Conservation (phyloP, 805 yeast species). For the Metschnikowia continentalis region DNA sequence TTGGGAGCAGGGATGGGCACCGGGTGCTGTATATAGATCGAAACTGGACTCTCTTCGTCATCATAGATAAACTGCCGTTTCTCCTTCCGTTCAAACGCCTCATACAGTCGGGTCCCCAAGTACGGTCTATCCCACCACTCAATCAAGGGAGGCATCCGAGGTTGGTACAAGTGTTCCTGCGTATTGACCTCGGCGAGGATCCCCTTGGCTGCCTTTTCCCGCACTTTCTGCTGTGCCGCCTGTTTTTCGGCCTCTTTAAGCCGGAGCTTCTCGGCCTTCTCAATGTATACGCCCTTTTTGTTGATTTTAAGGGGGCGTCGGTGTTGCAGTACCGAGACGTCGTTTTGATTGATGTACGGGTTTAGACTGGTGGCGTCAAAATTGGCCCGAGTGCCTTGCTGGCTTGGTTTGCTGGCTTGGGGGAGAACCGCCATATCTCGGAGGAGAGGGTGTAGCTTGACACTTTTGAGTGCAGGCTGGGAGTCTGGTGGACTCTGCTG, state of each 20-base stretch:
- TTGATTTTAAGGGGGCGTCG: slow-evolving; percentile 47
- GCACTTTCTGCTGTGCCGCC: slow-evolving; percentile 24
- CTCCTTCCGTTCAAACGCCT: slow-evolving; percentile 24
- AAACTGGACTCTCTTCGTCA: slow-evolving; percentile 47
- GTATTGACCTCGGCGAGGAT: slow-evolving; percentile 46
- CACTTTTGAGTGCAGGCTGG: background rate
- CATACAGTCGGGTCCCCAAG: slow-evolving; percentile 37
- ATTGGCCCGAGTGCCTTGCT: slow-evolving; percentile 22
- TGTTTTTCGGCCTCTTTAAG: slow-evolving; percentile 21
- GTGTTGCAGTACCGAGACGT: slow-evolving; percentile 7
- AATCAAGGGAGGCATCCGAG: slow-evolving; percentile 51
- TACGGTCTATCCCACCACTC: slow-evolving; percentile 91
- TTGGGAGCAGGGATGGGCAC: slow-evolving; percentile 53
- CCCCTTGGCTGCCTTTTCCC: slow-evolving; percentile 36
- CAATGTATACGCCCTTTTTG: slow-evolving; percentile 60
- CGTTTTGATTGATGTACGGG: slow-evolving; percentile 34
- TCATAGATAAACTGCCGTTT: slow-evolving; percentile 26
- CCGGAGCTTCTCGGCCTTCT: slow-evolving; percentile 49
- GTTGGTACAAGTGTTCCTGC: slow-evolving; percentile 55
- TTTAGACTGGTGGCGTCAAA: slow-evolving; percentile 35
- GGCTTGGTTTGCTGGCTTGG: slow-evolving; percentile 27
- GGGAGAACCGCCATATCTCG: slow-evolving; percentile 26
- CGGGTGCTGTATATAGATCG: slow-evolving; percentile 81
- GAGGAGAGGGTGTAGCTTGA: slow-evolving; percentile 34
- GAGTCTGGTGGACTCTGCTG: background rate